Evolutionary conservation across 257 asterid species (phyloP), one percentile per base, ranked within the genome.

Genomic region (Fraxinus americana): DNA sequence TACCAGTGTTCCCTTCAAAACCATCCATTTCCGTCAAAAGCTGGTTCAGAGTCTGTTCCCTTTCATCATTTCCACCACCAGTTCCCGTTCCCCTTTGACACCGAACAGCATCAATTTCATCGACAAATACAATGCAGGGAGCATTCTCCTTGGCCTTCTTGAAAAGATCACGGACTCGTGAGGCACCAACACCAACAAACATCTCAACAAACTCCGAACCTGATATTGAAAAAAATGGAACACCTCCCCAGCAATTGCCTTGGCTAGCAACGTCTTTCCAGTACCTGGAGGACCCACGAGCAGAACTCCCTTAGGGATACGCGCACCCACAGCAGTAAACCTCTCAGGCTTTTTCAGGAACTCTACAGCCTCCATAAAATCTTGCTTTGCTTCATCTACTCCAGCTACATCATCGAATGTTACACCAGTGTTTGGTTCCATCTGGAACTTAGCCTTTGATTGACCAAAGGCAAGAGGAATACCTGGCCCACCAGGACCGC

Each of bases 101-200:
- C 76, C 99, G 98, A 79, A 96, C 99, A 61, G 96, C 99, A 87
- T 96, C 98, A 78, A 96, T 93, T 88, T 96, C 99, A 89, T 96
- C 99, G 72, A 96, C 97, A 85, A 93, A 96, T 54, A 96, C 97
- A 50, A 96, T 93, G 85, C 99, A 96, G 0, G 99, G 99, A 57
- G 98, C 97, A 65, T 96, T 96, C 81, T 96, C 99, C 89, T 96
- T 96, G 19, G 99, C 99, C 83, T 96, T 96, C 91, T 96, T 96
- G 91, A 96, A 96, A 83, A 96, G 97, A 84, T 96, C 98, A 77
- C 97, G 96, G 4, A 96, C 99, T 35, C 98, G 80, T 21, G 99
- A 93, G 30, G 99, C 99, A 78, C 99, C 99, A 45, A 96, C 98
- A 67, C 99, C 99, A 68, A 96, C 98, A 88, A 96, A 96, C 99